Base-by-base conservation (phyloP, 2,329 filamentous ascomycete genomes). In the Raffaelea arxii region DNA sequence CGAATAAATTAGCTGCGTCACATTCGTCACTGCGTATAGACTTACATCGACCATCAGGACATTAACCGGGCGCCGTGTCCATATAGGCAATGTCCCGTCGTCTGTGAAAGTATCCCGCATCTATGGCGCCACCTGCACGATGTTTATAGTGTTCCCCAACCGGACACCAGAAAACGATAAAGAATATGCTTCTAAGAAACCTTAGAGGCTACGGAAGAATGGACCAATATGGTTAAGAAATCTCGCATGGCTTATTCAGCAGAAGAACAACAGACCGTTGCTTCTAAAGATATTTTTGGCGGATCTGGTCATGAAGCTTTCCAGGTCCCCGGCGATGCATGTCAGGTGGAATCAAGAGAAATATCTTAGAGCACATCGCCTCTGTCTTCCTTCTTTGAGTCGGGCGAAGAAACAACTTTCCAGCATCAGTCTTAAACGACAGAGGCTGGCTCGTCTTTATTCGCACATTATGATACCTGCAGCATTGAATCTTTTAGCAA, bases 101-200 rank as follows among this genome's bases (percentile, higher is more conserved):
- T 37, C 7, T 44, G 3, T 32, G 6, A 44, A 16, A 18, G 3
- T n/a, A 22, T 23, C 30, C 7, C 21, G 19, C 4, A 25, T 22
- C 25, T 44, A 18, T 44, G 19, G n/a, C 30, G 37, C 27, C 19
- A 44, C 30, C 22, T 44, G 25, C 11, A 37, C 24, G 21, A 44
- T 32, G 19, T 44, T n/a, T 18, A 44, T 37, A 44, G n/a, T 19
- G 25, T 44, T 25, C 19, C n/a, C 37, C 36, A 44, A 16, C 42
- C 30, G 30, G n/a, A 22, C 35, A 22, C 14, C 19, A 10, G 14
- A 43, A 43, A 43, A 35, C 25, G 25, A 43, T 35, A 12, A 19
- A 32, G 35, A 43, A 18, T 21, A n/a, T 32, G 32, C 32, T 35
- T 35, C 22, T 32, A 35, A 18, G 35, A 22, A 19, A 43, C 32